Conservation (phyloP, 805 yeast genomes). For the Candida hungchunana region DNA sequence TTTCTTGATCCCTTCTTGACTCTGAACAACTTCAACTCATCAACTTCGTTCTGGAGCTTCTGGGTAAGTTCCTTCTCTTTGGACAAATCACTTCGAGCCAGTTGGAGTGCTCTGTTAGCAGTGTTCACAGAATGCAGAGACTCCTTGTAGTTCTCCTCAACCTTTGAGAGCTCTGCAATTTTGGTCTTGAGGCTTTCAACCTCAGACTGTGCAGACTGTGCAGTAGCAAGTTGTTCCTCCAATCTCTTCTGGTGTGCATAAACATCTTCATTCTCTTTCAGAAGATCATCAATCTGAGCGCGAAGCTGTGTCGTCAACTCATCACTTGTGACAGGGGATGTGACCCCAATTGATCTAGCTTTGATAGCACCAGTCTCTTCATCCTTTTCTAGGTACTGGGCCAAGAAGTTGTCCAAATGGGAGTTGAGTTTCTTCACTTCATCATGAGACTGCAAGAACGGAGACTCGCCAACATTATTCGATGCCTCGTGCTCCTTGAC, state of each 20-base stretch:
- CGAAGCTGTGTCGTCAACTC: conserved; percentile 35
- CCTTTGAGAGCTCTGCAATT: conserved; percentile 33
- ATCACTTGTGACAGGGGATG: not conserved
- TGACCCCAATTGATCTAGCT: conserved; percentile 7
- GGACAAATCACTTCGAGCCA: conserved; percentile 68
- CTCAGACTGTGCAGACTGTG: conserved; percentile 22
- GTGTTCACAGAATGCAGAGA: conserved; percentile 69
- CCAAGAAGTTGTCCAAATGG: conserved; percentile 27
- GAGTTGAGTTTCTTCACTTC: conserved; percentile 25
- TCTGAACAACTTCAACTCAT: conserved; percentile 57
- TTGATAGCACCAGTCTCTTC: conserved; percentile 18
- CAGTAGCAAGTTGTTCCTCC: conserved; percentile 32
- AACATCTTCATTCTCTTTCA: conserved; percentile 42
- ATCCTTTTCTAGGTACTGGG: conserved; percentile 23
- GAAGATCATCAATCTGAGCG: conserved; percentile 51
- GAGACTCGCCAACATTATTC: conserved; percentile 35
- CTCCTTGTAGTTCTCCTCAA: conserved; percentile 66
- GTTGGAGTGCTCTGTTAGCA: conserved; percentile 67
- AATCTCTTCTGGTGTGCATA: conserved; percentile 32
- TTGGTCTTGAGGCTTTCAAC: conserved; percentile 28
- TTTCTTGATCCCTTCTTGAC: conserved; percentile 33
- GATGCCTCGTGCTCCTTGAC: conserved; percentile 41
- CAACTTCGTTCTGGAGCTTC: conserved; percentile 59
- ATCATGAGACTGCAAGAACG: conserved; percentile 27
- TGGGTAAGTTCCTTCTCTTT: conserved; percentile 54